Evolutionary conservation across 2,329 filamentous ascomycete genomes (phyloP), one percentile per base, ranked within the genome.

Genomic region (Ophiostoma montium): DNA sequence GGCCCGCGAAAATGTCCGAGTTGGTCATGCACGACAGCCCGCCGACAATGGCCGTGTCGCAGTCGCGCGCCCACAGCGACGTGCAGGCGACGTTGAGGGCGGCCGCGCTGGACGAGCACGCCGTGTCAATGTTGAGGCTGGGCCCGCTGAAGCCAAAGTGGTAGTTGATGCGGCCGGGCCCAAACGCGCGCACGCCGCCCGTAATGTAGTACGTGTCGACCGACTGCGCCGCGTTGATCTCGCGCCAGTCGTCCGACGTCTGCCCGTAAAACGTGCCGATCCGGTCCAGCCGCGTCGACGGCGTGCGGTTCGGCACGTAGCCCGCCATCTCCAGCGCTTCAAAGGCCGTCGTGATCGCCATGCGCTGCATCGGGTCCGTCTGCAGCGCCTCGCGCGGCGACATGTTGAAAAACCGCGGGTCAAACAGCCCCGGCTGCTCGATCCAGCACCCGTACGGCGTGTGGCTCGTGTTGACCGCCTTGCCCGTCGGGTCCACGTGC

Each of bases 331-430:
- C 86, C 44, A 92, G 70, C 0, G 86, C 85, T 60, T 90, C 85
- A 57, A 87, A 90, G 0, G 84, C 84, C 3, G 84, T 87, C 9
- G 81, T 76, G 19, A 92, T 67, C 3, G 83, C 82, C 56, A 89
- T 71, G 57, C 86, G 75, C 61, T 87, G 84, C 75, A 86, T 86
- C 0, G 86, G 86, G 61, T 90, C 85, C 1, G 83, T 87, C 60
- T 88, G 83, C 47, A 78, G 76, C 27, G 86, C 86, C 48, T 54
- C 57, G 90, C 86, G 51, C 78, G 84, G 61, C 86, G 80, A 66
- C 85, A 90, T 88, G 64, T 87, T 87, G 74, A 90, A 90, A 66
- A 90, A 89, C 1, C 81, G 72, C n/a, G 83, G 80, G 57, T 90
- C 85, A 59, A 90, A 90, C 44, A 83, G 70, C 49, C 83, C 83